Evolutionary conservation across 345 rosid species (phyloP).

Genomic region (Heritiera littoralis): DNA sequence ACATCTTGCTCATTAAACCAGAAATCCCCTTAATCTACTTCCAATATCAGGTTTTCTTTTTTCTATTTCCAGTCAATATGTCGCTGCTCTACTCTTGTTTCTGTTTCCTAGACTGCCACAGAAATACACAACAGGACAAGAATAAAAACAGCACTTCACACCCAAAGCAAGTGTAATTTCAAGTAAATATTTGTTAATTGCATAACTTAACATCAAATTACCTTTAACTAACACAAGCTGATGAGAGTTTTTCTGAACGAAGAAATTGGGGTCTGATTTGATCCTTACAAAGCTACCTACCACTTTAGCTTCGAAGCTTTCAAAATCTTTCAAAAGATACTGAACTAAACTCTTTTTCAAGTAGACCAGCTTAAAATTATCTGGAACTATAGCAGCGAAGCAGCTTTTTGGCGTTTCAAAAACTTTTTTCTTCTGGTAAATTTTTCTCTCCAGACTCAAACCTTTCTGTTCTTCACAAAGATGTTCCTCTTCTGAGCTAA

Average conservation of each 20-base stretch:
- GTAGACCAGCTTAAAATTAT: slow-evolving; percentile 68
- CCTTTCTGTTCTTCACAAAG: slow-evolving; percentile 14
- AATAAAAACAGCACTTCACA: not conserved
- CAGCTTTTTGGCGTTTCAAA: slow-evolving; percentile 43
- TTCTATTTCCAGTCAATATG: not conserved
- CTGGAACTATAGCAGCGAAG: slow-evolving; percentile 65
- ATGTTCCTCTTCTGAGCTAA: slow-evolving; percentile 49
- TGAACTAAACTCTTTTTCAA: slow-evolving; percentile 68
- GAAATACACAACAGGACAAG: not conserved
- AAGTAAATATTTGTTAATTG: not conserved
- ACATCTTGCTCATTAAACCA: not conserved
- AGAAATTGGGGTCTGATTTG: slow-evolving; percentile 71
- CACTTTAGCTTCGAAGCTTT: slow-evolving; percentile 54
- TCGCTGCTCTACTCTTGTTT: not conserved
- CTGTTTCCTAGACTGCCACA: not conserved
- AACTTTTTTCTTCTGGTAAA: slow-evolving; percentile 31
- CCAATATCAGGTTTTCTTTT: not conserved
- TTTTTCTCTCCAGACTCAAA: slow-evolving; percentile 32
- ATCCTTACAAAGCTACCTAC: slow-evolving; percentile 71
- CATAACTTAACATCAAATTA: slow-evolving; percentile 28
- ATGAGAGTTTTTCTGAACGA: slow-evolving; percentile 63
- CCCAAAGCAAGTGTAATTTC: not conserved
- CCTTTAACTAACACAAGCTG: slow-evolving; percentile 76
- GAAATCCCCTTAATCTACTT: not conserved
- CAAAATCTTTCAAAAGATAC: slow-evolving; percentile 50